These are phyloP conservation scores for Arthrinium phaeospermum DNA, from an alignment of 2,329 filamentous ascomycete species.

Conservation along the genomic window DNA sequence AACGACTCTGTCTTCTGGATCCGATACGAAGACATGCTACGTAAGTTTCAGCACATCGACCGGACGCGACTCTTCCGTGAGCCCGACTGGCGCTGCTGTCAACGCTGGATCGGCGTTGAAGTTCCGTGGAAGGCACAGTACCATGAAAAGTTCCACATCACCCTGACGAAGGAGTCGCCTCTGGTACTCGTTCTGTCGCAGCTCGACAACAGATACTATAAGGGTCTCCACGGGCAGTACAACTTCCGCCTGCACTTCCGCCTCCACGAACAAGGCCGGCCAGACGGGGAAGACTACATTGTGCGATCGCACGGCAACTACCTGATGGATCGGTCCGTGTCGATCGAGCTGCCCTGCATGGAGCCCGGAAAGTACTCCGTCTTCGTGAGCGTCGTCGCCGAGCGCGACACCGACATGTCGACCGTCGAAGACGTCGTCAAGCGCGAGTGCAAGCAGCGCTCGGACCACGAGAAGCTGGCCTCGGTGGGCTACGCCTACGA, in stretches of 20 bases:
- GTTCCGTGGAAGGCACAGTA: conserved; percentile 68
- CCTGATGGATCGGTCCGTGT: conserved; percentile 63
- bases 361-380: conserved; percentile 61
- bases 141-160: conserved; percentile 66
- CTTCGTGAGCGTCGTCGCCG: conserved; percentile 60
- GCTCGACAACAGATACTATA: conserved; percentile 67
- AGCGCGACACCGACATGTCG: conserved; percentile 47
- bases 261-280: conserved; percentile 55
- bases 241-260: conserved; percentile 56
- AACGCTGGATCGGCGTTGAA: conserved; percentile 66
- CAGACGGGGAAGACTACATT: conserved; percentile 62
- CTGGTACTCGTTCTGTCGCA: conserved; percentile 66
- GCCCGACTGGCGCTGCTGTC: conserved; percentile 61
- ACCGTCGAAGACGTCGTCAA: conserved; percentile 64
- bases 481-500: conserved; percentile 65
- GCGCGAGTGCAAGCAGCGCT: conserved; percentile 51
- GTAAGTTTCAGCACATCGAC: conserved; percentile 67
- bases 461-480: conserved; percentile 63
- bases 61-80: conserved; percentile 67
- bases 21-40: conserved; percentile 65
- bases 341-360: conserved; percentile 62
- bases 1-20: conserved; percentile 71
- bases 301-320: conserved; percentile 65
- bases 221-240: conserved; percentile 66
- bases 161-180: conserved; percentile 59